These are phyloP conservation scores for Fragaria iinumae DNA, from an alignment of 306 rosid genomes.

Conservation along the genomic window DNA sequence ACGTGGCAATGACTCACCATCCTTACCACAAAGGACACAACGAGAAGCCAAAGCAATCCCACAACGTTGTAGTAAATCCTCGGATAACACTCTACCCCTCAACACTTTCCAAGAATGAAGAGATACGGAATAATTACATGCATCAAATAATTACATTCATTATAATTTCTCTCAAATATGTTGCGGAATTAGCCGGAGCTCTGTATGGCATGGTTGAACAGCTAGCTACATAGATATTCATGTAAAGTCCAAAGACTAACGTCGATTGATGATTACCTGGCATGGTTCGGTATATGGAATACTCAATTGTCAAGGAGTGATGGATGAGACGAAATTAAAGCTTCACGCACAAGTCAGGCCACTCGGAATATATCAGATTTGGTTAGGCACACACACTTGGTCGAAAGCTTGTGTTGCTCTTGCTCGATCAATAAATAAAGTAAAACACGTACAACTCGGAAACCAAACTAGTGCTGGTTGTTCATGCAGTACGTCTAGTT, in stretches of 20 bases:
- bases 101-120: too few species aligned
- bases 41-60: too few species aligned
- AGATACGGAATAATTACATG: too few species aligned
- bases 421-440: background rate
- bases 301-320: background rate
- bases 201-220: background rate
- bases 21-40: too few species aligned
- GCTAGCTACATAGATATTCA: background rate
- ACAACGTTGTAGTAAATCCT: too few species aligned
- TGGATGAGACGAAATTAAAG: conserved; percentile 3
- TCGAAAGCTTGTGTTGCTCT: conserved; percentile 12
- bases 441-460: background rate
- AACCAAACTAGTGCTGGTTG: background rate
- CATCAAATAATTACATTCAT: too few species aligned
- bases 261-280: background rate
- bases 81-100: too few species aligned
- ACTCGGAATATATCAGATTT: background rate
- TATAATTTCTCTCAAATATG: background rate
- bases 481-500: background rate
- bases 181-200: background rate
- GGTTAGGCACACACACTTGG: background rate
- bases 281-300: conserved; percentile 4
- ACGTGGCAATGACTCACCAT: too few species aligned
- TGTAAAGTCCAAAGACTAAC: background rate
- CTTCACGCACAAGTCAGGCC: conserved; percentile 5